Evolutionary conservation across 225 moss, liverwort and hornwort genomes (phyloP), one percentile per base, ranked within the genome.

Genomic region (Lunularia cruciata): DNA sequence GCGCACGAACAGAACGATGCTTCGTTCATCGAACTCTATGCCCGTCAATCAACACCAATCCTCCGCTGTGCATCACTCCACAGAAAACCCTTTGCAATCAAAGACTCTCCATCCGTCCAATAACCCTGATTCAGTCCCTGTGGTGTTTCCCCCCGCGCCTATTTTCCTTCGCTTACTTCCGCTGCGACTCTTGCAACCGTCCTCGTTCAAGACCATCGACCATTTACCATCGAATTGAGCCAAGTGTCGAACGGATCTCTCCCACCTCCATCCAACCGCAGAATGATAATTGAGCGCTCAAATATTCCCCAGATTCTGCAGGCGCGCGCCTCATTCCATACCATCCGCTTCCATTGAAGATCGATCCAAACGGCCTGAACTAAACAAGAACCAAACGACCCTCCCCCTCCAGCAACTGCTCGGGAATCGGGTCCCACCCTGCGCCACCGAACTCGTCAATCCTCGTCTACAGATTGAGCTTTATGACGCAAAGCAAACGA

Each of bases 191-290:
- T 59, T 34, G 16, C 58, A 11, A 36, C 38, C 38, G 12, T 60
- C 60, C 37, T 60, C 60, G 12, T 39, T 60, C 37, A 60, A 7
- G n/a, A 36, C 60, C 60, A 60, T 20, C 36, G 38, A n/a, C n/a
- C 19, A 38, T 37, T 36, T 14, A 8, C 5, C 19, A 58, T 27
- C 5, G 19, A 34, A 15, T 19, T 23, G 20, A 31, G 38, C 60
- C 38, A 60, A 60, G 60, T 60, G 60, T 39, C 60, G 38, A 39
- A 32, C 7, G 60, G 34, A 39, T 60, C 22, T 38, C 14, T 39
- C 16, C 37, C n/a, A 2, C 38, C 10, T 37, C 22, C 36, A 60
- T 23, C 37, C 60, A 60, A 60, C 60, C 37, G 33, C 58, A 25
- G 0, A 34, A 18, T 59, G 34, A 59, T 54, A 13, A 2, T 27